Conservation (phyloP, 1,284 basidiomycete species). For the Dichomitus squalens region DNA sequence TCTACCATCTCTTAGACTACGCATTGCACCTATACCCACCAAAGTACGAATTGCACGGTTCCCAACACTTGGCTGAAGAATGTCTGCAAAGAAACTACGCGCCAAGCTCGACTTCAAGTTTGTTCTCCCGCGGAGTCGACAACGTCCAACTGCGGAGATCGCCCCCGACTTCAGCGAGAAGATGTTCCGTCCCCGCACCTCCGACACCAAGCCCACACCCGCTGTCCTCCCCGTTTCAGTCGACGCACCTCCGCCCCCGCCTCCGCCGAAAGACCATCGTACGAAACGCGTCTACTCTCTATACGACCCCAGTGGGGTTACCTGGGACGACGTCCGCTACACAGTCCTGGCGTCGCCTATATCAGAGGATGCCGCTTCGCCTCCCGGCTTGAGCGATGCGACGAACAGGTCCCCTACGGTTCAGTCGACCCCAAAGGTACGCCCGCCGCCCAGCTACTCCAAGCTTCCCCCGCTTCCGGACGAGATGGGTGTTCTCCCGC, state of each 20-base stretch:
- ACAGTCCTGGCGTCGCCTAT: conserved; percentile 21
- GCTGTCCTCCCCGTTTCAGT: not conserved
- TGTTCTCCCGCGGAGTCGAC: conserved; percentile 11
- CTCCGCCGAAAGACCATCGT: conserved; percentile 23
- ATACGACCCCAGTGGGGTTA: conserved; percentile 1
- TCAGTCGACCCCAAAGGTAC: conserved; percentile 18
- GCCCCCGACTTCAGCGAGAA: conserved; percentile 19
- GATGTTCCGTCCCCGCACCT: conserved; percentile 12
- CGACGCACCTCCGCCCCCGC: conserved; percentile 19
- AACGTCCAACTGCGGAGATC: conserved; percentile 5
- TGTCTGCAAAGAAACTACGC: conserved; percentile 26
- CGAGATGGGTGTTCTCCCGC: conserved; percentile 10
- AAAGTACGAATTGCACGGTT: no score
- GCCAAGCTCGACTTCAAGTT: conserved; percentile 26
- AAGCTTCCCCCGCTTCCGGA: conserved; percentile 16
- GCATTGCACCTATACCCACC: not conserved
- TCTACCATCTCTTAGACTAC: no score
- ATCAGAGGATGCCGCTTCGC: conserved; percentile 2
- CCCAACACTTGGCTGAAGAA: conserved; percentile 1
- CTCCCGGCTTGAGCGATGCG: conserved; percentile 4
- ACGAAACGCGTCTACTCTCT: conserved; percentile 1
- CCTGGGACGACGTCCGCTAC: conserved; percentile 25
- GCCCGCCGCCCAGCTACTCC: conserved; percentile 12
- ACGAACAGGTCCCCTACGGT: conserved; percentile 11
- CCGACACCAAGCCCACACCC: conserved; percentile 2